Evolutionary conservation across 805 yeast genomes (phyloP), one percentile per base, ranked within the genome.

Genomic region (Saccharomycopsis guyanensis): DNA sequence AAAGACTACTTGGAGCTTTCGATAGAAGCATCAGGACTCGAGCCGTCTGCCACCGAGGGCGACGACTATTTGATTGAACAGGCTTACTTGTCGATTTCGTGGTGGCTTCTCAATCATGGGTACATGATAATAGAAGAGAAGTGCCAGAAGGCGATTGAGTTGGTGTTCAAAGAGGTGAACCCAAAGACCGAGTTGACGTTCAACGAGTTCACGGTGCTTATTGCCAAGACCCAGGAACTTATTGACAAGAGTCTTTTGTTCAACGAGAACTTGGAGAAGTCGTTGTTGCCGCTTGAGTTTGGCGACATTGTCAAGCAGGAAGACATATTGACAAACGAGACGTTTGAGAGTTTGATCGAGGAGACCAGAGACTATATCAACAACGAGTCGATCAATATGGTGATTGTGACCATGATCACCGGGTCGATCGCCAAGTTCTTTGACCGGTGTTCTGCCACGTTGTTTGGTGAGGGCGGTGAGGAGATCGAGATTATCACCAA

Each of bases 41-140:
- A 59, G 24, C 56, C 54, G 31, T 42, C 52, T 2, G 40, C 32
- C 4, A 38, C 15, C 8, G 39, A 40, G 23, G 57, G 55, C 3
- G 57, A 57, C 32, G 74, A 75, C 54, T 78, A 81, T 58, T 64
- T 73, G 29, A 71, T 81, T 33, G 93, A 84, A 56, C 91, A 93
- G 56, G 82, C 87, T 42, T 91, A 84, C 59, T 69, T 91, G 40
- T 82, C 95, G 0, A 74, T 87, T 52, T 82, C 89, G 51, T 91
- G 97, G 96, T 91, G 96, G 96, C 63, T 91, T 39, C 68, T 91
- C 42, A 88, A 91, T 61, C 76, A 80, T 53, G 97, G 97, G 0
- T 87, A 93, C 88, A 56, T 70, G 19, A 66, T 70, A 29, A 65
- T 86, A 31, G 70, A 76, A 19, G 64, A 69, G 24, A 63, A 71